Percentiles rank a stretch among this genome's conserved stretches.
Conservation (phyloP, 352 stramenopile species). For the Phytopythium chamaehyphon region DNA sequence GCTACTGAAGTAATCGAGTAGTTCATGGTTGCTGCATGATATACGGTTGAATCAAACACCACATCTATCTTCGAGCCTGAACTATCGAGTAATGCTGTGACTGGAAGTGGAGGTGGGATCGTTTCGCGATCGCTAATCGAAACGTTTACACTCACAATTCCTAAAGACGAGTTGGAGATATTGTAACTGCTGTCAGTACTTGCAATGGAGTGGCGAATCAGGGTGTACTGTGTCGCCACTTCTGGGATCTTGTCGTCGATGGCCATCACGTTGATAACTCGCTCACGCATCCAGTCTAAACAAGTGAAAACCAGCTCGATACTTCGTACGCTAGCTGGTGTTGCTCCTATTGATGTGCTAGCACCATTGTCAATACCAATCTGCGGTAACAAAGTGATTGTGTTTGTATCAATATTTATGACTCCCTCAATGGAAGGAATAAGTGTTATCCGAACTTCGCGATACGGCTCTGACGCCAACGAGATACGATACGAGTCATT, state of each 20-base stretch:
- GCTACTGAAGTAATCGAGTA: conserved; percentile 12
- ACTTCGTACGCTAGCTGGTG: conserved; percentile 6
- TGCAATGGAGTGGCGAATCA: conserved; percentile 30
- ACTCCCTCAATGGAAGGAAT: conserved; percentile 39
- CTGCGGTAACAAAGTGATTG: conserved; percentile 18
- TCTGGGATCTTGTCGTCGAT: conserved; percentile 62
- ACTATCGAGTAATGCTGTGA: conserved; percentile 43
- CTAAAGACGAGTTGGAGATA: conserved; percentile 45
- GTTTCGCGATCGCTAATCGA: conserved; percentile 63
- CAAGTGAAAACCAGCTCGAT: conserved; percentile 57
- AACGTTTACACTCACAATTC: conserved; percentile 34
- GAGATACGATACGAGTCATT: conserved; percentile 69
- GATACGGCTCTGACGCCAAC: conserved; percentile 58
- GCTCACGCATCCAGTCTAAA: conserved; percentile 47
- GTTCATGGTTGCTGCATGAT: conserved; percentile 59
- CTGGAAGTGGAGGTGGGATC: conserved; percentile 48
- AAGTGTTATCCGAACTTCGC: conserved; percentile 47
- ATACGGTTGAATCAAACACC: conserved; percentile 62
- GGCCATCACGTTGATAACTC: conserved; percentile 46
- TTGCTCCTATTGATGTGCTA: conserved; percentile 15
- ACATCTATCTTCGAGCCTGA: conserved; percentile 52
- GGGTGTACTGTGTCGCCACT: conserved; percentile 50
- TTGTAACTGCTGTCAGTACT: conserved; percentile 65
- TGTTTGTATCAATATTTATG: conserved; percentile 25
- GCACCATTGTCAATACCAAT: conserved; percentile 19